phyloP scores from a whole-genome alignment of 2,329 filamentous ascomycete species.

The Cercospora janseana region DNA sequence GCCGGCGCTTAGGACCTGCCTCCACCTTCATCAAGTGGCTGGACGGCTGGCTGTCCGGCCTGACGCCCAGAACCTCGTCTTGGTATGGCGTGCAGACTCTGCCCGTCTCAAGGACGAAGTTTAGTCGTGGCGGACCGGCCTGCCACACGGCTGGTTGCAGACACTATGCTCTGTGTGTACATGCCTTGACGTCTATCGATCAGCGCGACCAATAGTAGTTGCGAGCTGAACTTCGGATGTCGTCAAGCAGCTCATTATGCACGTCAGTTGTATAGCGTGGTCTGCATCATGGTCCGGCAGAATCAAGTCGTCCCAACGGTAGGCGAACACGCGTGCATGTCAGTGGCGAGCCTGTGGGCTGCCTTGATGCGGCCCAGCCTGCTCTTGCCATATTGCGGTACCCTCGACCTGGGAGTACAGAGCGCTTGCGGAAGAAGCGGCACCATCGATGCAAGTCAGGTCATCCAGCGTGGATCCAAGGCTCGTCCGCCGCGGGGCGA shows the following conservation, averaged over 20 bases:
- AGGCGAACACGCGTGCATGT: background rate
- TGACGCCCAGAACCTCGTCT: conserved; percentile 7
- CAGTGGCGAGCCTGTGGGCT: conserved; percentile 22
- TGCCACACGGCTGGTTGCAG: conserved; percentile 17
- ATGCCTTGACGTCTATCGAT: conserved; percentile 8
- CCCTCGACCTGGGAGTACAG: conserved; percentile 18
- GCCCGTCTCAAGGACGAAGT: conserved; percentile 18
- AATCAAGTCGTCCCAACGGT: background rate
- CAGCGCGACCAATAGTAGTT: background rate
- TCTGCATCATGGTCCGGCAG: background rate
- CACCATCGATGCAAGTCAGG: conserved; percentile 2
- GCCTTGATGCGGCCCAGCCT: conserved; percentile 7
- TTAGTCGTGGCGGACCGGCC: conserved; percentile 9
- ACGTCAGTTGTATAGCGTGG: conserved; percentile 3
- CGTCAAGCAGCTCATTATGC: background rate
- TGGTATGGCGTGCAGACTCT: conserved; percentile 13
- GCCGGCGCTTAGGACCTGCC: conserved; percentile 21
- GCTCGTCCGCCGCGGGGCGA: too few relatives aligned
- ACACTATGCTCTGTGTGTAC: conserved; percentile 17
- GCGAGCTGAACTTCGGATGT: background rate
- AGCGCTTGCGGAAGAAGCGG: conserved; percentile 25
- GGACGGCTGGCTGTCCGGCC: conserved; percentile 14
- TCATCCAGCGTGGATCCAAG: too few relatives aligned
- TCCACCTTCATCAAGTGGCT: conserved; percentile 20
- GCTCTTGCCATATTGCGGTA: conserved; percentile 14